Evolutionary conservation across 2,329 filamentous ascomycete genomes (phyloP).

Genomic region (Knufia petricola): DNA sequence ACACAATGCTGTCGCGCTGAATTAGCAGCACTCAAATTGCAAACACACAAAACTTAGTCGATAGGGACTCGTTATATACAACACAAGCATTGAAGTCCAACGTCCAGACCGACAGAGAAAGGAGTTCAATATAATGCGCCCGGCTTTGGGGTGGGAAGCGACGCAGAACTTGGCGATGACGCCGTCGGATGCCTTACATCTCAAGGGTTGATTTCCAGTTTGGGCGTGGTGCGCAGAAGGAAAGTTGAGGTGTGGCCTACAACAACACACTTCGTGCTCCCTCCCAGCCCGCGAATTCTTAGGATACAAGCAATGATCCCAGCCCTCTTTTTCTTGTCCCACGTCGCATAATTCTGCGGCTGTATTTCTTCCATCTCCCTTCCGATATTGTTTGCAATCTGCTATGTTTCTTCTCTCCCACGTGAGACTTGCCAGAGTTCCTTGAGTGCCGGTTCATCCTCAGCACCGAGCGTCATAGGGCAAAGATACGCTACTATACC

Average conservation of each 20-base stretch:
- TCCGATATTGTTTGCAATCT: background rate
- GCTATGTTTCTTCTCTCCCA: background rate
- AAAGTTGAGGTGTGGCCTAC: background rate
- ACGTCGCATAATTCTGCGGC: background rate
- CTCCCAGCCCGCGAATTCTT: slow-evolving; percentile 4
- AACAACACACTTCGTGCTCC: no score
- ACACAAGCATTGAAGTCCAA: no score
- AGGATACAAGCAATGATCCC: slow-evolving; percentile 1
- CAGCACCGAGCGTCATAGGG: background rate
- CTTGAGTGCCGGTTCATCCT: background rate
- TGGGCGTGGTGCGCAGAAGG: background rate
- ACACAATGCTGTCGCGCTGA: no score
- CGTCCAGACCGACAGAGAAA: no score
- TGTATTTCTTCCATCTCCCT: background rate
- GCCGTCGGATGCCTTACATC: background rate
- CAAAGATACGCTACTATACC: background rate
- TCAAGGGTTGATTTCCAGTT: background rate
- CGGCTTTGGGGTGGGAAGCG: no score
- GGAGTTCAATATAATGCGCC: no score
- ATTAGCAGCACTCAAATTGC: no score
- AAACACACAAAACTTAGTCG: no score
- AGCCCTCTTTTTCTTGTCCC: slow-evolving; percentile 6
- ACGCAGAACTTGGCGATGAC: background rate
- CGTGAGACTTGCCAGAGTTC: background rate
- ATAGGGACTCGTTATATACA: no score